phyloP scores from a whole-genome alignment of 1,284 basidiomycete genomes.

The Erythrobasidium hasegawianum region DNA sequence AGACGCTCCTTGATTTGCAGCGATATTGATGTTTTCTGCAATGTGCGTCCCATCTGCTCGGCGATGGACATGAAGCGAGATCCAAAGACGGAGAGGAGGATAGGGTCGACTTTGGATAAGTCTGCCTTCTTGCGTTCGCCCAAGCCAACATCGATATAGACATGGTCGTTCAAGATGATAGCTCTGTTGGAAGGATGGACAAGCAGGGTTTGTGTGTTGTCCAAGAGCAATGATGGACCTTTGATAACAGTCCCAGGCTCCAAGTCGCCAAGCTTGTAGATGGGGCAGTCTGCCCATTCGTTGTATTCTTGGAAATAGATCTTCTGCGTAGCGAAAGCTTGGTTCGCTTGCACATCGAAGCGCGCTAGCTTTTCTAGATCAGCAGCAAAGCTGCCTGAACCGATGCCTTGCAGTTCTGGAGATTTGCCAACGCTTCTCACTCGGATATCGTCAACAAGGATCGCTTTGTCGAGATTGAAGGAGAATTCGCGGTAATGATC shows the following conservation, averaged over 20 bases:
- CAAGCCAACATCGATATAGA: constrained; percentile 38
- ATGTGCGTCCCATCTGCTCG: constrained; percentile 83
- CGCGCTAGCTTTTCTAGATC: constrained; percentile 57
- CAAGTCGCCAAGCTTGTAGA: constrained; percentile 67
- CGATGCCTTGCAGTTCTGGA: constrained; percentile 54
- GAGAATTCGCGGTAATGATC: constrained; percentile 61
- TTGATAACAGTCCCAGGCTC: constrained; percentile 64
- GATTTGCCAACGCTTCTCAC: constrained; percentile 75
- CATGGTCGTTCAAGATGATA: constrained; percentile 41
- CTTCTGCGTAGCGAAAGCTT: constrained; percentile 12
- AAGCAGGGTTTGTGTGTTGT: constrained; percentile 86
- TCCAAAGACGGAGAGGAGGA: constrained; percentile 80
- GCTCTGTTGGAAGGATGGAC: constrained; percentile 50
- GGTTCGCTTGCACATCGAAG: not conserved
- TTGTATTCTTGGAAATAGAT: constrained; percentile 70
- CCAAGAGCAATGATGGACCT: constrained; percentile 84
- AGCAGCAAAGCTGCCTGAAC: constrained; percentile 71
- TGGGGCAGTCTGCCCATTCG: constrained; percentile 73
- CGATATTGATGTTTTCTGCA: constrained; percentile 78
- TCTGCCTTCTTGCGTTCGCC: constrained; percentile 29
- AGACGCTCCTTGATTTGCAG: constrained; percentile 40
- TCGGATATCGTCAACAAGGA: constrained; percentile 89
- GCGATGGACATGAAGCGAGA: constrained; percentile 68
- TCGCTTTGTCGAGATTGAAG: constrained; percentile 68
- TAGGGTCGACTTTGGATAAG: constrained; percentile 59